phyloP scores from a whole-genome alignment of 2,329 filamentous ascomycete species.

The Fusarium poae region DNA sequence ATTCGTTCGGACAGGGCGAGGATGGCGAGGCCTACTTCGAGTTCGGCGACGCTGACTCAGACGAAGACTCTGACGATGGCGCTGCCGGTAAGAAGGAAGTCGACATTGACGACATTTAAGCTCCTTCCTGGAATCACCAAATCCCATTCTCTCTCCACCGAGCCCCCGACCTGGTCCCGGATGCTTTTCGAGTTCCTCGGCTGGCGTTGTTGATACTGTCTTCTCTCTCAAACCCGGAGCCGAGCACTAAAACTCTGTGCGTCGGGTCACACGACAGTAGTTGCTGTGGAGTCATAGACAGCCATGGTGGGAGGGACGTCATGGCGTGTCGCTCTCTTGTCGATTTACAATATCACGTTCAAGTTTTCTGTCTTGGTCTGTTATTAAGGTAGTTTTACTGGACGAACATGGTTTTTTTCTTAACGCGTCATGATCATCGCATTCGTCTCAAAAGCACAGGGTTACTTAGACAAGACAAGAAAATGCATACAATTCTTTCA shows the following conservation, averaged over 20 bases:
- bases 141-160: constrained; percentile 37
- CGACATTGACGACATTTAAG: constrained; percentile 95
- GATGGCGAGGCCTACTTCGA: constrained; percentile 98
- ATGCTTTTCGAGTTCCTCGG: constrained; percentile 12
- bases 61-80: constrained; percentile 66
- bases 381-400: constrained; percentile 36
- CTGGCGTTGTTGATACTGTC: constrained; percentile 64
- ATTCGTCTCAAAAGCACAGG: constrained; percentile 45
- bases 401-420: constrained; percentile 46
- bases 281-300: constrained; percentile 54
- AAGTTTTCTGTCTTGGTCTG: constrained; percentile 41
- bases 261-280: constrained; percentile 62
- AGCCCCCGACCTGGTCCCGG: constrained; percentile 41
- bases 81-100: constrained; percentile 79
- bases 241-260: constrained; percentile 22
- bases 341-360: constrained; percentile 31
- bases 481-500: constrained; percentile 43
- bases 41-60: constrained; percentile 91
- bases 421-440: constrained; percentile 42
- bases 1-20: constrained; percentile 91
- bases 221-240: constrained; percentile 70
- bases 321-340: constrained; percentile 56
- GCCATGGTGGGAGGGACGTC: constrained; percentile 74
- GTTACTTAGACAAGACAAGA: constrained; percentile 47
- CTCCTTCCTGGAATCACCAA: neutral